Evolutionary conservation across 768 basidiomycete genomes (phyloP).

Genomic region (Collybia sp.): DNA sequence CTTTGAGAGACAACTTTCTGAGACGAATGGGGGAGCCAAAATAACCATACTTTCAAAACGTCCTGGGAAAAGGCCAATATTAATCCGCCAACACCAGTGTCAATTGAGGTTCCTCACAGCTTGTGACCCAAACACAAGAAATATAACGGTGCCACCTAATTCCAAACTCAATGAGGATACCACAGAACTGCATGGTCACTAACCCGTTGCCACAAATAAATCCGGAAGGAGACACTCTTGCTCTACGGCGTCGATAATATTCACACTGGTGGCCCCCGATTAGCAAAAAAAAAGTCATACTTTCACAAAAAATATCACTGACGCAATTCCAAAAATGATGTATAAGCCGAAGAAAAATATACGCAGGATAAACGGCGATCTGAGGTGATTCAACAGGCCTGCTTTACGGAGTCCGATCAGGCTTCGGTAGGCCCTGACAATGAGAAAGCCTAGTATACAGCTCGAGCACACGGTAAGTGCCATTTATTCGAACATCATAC

Average conservation of each 20-base stretch:
- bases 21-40: slow-evolving; percentile 15
- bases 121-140: slow-evolving; percentile 34
- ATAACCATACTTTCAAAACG: slow-evolving; percentile 28
- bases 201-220: slow-evolving; percentile 29
- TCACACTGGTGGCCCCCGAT: slow-evolving; percentile 14
- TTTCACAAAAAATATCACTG: slow-evolving; percentile 4
- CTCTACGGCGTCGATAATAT: slow-evolving; percentile 21
- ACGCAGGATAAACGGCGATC: slow-evolving; percentile 23
- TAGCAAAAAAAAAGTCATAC: neutral
- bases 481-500: slow-evolving; percentile 8
- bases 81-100: neutral
- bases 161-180: neutral
- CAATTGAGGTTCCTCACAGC: slow-evolving; percentile 13
- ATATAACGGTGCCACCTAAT: slow-evolving; percentile 28
- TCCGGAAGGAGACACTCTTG: slow-evolving; percentile 17
- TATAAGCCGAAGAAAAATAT: slow-evolving; percentile 28
- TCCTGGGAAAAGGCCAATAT: slow-evolving; percentile 13
- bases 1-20: too few relatives aligned
- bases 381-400: slow-evolving; percentile 16
- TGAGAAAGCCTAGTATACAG: slow-evolving; percentile 19
- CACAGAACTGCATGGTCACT: neutral
- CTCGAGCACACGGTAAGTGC: slow-evolving; percentile 1
- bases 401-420: slow-evolving; percentile 25
- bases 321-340: slow-evolving; percentile 27
- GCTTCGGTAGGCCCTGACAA: slow-evolving; percentile 21